Evolutionary conservation across 805 yeast species (phyloP).

Genomic region (Sugiyamaella lignohabitans): DNA sequence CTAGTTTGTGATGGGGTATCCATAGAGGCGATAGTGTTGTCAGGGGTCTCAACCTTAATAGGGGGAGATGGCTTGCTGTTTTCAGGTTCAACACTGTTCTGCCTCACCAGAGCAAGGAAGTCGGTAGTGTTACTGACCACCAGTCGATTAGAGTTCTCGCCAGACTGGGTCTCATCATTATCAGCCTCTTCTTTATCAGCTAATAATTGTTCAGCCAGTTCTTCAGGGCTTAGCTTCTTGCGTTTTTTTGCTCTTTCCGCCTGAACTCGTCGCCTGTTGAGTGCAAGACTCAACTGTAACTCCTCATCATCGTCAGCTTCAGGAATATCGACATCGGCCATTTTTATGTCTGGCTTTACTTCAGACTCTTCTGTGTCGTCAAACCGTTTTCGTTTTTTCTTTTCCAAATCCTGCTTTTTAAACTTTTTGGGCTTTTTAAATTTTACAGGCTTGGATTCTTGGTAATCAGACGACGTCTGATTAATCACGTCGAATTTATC

Average conservation of each 20-base stretch:
- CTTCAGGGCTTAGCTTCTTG: constrained; percentile 18
- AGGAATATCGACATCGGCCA: constrained; percentile 23
- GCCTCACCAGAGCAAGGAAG: constrained; percentile 28
- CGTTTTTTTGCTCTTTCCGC: background rate
- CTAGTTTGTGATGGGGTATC: no score
- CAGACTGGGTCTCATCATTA: constrained; percentile 20
- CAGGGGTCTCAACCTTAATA: constrained; percentile 13
- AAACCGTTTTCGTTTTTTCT: constrained; percentile 34
- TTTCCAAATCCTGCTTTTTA: constrained; percentile 36
- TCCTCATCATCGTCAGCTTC: constrained; percentile 38
- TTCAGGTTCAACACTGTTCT: constrained; percentile 11
- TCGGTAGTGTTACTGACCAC: constrained; percentile 41
- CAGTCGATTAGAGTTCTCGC: constrained; percentile 12
- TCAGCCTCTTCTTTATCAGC: constrained; percentile 26
- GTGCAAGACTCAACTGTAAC: constrained; percentile 26
- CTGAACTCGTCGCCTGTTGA: constrained; percentile 5
- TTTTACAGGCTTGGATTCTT: constrained; percentile 28
- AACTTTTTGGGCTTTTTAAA: constrained; percentile 42
- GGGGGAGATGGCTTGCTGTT: background rate
- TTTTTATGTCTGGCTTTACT: background rate
- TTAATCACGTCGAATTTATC: constrained; percentile 16
- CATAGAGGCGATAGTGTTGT: constrained; percentile 4
- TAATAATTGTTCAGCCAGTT: constrained; percentile 36
- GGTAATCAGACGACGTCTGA: constrained; percentile 27
- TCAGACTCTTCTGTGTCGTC: constrained; percentile 31